phyloP scores from a whole-genome alignment of 1,139 yeast species.

The Pneumocystis murina region DNA sequence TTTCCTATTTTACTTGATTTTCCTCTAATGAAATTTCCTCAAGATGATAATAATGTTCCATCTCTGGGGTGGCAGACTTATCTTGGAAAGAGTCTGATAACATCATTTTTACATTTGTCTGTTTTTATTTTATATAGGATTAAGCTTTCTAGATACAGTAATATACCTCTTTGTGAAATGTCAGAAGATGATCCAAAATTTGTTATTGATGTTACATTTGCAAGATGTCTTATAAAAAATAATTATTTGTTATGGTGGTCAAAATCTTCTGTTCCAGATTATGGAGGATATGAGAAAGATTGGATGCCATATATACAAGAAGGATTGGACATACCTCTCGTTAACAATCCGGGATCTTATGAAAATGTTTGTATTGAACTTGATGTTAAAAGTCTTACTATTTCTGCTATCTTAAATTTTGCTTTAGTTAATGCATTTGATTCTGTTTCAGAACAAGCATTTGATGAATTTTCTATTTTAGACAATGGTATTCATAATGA shows the following conservation, averaged over 20 bases:
- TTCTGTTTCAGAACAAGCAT: conserved; percentile 25
- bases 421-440: conserved; percentile 78
- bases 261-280: conserved; percentile 61
- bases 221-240: conserved; percentile 52
- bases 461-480: conserved; percentile 20
- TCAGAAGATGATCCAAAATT: conserved; percentile 62
- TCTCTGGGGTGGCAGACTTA: conserved; percentile 78
- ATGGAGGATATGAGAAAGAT: conserved; percentile 72
- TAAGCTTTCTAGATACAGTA: conserved; percentile 53
- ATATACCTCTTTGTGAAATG: conserved; percentile 75
- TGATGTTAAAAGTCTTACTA: conserved; percentile 59
- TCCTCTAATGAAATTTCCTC: conserved; percentile 1
- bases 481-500: conserved; percentile 2
- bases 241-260: conserved; percentile 92
- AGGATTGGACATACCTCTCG: conserved; percentile 50
- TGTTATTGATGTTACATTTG: conserved; percentile 73
- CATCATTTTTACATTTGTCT: conserved; percentile 60
- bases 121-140: conserved; percentile 59
- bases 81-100: conserved; percentile 50
- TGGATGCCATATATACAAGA: conserved; percentile 34
- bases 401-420: conserved; percentile 76
- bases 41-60: conserved; percentile 42
- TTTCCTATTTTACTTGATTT: background rate
- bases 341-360: conserved; percentile 70
- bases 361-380: conserved; percentile 68